These are phyloP conservation scores for Alternaria gansuensis DNA, from an alignment of 2,329 filamentous ascomycete genomes.

Conservation along the genomic window DNA sequence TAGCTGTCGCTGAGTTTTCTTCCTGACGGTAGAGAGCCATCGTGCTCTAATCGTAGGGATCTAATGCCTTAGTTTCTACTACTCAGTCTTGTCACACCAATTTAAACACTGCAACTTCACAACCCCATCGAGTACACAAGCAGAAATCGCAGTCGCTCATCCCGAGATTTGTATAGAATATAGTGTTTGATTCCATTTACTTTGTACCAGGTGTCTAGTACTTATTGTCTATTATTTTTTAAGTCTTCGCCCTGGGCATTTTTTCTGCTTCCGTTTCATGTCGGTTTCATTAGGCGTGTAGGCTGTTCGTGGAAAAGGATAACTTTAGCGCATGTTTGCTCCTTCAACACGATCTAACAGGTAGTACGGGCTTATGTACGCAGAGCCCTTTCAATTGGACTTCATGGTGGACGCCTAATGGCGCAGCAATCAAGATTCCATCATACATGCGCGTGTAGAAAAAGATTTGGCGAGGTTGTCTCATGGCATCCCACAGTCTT, in stretches of 20 bases:
- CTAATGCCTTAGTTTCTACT: neutral
- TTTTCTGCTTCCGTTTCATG: too few species aligned
- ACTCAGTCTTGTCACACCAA: neutral
- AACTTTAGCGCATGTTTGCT: neutral
- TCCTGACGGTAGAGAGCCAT: neutral
- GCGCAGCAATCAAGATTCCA: conserved; percentile 1
- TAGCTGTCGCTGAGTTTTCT: neutral
- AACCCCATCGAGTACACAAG: too few species aligned
- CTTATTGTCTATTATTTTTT: too few species aligned
- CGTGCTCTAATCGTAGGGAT: neutral
- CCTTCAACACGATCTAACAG: neutral
- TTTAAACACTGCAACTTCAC: too few species aligned
- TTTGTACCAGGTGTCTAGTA: too few species aligned
- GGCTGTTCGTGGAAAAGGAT: neutral
- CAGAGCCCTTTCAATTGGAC: neutral
- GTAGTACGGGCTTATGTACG: neutral
- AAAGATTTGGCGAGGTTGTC: neutral
- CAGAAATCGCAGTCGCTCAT: too few species aligned
- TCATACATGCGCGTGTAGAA: neutral
- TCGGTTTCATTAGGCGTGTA: too few species aligned
- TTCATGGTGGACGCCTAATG: neutral
- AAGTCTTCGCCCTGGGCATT: too few species aligned
- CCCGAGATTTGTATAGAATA: too few species aligned
- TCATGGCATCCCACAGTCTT: neutral
- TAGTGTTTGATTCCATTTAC: too few species aligned